These are phyloP conservation scores for Calonectria pseudoturangicola DNA, from an alignment of 2,329 filamentous ascomycete species.

Conservation along the genomic window DNA sequence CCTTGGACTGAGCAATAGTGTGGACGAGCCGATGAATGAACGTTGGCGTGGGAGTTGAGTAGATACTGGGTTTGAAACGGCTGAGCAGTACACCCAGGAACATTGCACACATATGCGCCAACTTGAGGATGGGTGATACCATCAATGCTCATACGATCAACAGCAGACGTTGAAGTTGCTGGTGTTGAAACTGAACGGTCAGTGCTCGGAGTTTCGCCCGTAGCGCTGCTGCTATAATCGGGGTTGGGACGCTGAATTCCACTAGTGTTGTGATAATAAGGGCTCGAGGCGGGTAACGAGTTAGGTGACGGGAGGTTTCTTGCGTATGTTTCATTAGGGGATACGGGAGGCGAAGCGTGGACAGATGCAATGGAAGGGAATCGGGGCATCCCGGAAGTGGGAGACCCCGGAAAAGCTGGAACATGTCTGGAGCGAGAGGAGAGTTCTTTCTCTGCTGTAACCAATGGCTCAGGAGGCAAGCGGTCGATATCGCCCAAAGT, in stretches of 20 bases:
- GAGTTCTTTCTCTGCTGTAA: slow-evolving; percentile 58
- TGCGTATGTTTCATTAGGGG: slow-evolving; percentile 68
- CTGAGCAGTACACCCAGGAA: slow-evolving; percentile 78
- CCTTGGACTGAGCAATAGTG: slow-evolving; percentile 79
- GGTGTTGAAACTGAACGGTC: slow-evolving; percentile 67
- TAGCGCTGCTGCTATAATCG: slow-evolving; percentile 67
- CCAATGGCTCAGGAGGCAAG: slow-evolving; percentile 56
- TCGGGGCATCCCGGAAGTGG: slow-evolving; percentile 58
- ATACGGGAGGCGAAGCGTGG: slow-evolving; percentile 68
- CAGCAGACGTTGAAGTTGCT: slow-evolving; percentile 61
- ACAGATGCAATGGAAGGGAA: slow-evolving; percentile 56
- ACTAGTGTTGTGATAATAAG: slow-evolving; percentile 60
- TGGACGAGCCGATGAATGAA: slow-evolving; percentile 79
- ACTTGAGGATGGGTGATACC: slow-evolving; percentile 71
- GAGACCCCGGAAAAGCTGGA: slow-evolving; percentile 59
- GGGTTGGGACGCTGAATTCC: slow-evolving; percentile 59
- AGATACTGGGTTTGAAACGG: slow-evolving; percentile 87
- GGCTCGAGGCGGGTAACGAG: slow-evolving; percentile 62
- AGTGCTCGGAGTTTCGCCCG: slow-evolving; percentile 67
- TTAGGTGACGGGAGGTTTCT: slow-evolving; percentile 69
- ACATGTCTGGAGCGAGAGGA: slow-evolving; percentile 49
- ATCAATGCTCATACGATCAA: slow-evolving; percentile 76
- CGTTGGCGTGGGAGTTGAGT: slow-evolving; percentile 86
- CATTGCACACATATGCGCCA: slow-evolving; percentile 75
- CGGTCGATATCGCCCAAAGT: slow-evolving; percentile 61